A percentile compares a stretch with the other conserved stretches of the same genome.
Evolutionary conservation across 495 filamentous ascomycete genomes (phyloP).

Genomic region (Aspergillus olivimuriae): DNA sequence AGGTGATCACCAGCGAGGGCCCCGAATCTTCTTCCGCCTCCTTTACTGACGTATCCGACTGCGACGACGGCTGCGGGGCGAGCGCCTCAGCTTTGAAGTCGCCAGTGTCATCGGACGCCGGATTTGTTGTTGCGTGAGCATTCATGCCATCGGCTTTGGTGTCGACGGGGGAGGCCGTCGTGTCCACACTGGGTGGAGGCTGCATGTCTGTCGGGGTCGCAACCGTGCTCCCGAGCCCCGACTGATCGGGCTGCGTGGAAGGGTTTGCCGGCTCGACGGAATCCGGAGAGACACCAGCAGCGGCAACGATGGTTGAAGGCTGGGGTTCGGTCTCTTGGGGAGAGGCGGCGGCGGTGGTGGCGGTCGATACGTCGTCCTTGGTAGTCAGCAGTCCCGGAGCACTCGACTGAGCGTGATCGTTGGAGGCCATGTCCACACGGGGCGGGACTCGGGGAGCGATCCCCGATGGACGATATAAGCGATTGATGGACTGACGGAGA

Average conservation of each 20-base stretch:
- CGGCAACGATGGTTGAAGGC: conserved; percentile 8
- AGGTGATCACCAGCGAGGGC: conserved; percentile 53
- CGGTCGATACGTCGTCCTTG: conserved; percentile 15
- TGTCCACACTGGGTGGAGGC: conserved; percentile 24
- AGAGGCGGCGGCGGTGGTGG: conserved; percentile 13
- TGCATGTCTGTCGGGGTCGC: conserved; percentile 16
- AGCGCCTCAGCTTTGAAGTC: conserved; percentile 26
- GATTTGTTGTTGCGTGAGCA: conserved; percentile 9
- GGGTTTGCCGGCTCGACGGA: conserved; percentile 10
- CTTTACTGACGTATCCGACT: conserved; percentile 32
- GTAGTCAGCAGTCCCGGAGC: conserved; percentile 1
- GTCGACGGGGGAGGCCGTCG: conserved; percentile 14
- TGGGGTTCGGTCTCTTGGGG: conserved; percentile 17
- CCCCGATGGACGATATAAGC: background rate
- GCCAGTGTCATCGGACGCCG: conserved; percentile 23
- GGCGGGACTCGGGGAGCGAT: background rate
- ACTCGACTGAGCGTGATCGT: conserved; percentile 18
- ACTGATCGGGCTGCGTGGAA: conserved; percentile 9
- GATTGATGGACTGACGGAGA: background rate
- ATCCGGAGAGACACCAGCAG: conserved; percentile 5
- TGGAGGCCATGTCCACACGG: conserved; percentile 21
- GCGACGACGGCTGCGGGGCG: conserved; percentile 20
- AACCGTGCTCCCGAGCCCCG: conserved; percentile 7
- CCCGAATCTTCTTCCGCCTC: conserved; percentile 40
- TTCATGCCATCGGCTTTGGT: conserved; percentile 14